A percentile compares a stretch with the other conserved stretches of the same genome.
Conservation (phyloP, 306 rosid genomes). For the Albizia julibrissin region DNA sequence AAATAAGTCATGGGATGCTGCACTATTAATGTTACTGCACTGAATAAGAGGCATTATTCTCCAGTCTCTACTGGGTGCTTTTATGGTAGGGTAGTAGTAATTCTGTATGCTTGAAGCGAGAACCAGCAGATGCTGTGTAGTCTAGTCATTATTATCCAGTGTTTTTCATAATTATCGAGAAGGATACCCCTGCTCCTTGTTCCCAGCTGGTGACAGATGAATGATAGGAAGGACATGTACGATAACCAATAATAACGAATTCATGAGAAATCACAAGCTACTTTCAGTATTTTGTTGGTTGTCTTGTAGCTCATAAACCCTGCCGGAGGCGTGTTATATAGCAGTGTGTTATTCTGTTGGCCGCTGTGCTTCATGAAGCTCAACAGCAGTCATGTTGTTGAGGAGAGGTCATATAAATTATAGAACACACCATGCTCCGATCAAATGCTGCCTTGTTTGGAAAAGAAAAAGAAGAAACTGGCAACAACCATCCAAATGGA, state of each 20-base stretch:
- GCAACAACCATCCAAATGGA: background rate
- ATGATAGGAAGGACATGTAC: background rate
- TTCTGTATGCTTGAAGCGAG: conserved; percentile 1
- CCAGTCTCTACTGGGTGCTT: conserved; percentile 31
- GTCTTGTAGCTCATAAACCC: background rate
- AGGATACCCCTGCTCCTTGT: background rate
- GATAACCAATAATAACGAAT: background rate
- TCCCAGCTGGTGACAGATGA: background rate
- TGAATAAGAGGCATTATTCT: conserved; percentile 49
- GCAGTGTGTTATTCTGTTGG: background rate
- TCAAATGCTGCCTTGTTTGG: background rate
- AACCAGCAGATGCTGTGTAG: background rate
- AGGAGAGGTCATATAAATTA: background rate
- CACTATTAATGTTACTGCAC: background rate
- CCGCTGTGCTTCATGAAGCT: background rate
- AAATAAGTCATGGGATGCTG: background rate
- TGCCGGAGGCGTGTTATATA: background rate
- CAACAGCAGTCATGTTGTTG: background rate
- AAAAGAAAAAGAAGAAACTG: background rate
- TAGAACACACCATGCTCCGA: background rate
- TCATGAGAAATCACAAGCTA: background rate
- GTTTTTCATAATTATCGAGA: background rate
- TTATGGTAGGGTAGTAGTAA: background rate
- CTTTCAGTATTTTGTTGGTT: background rate
- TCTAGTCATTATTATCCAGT: background rate